Evolutionary conservation across 768 basidiomycete species (phyloP), one percentile per base, ranked within the genome.

Genomic region (Serendipita sp.): DNA sequence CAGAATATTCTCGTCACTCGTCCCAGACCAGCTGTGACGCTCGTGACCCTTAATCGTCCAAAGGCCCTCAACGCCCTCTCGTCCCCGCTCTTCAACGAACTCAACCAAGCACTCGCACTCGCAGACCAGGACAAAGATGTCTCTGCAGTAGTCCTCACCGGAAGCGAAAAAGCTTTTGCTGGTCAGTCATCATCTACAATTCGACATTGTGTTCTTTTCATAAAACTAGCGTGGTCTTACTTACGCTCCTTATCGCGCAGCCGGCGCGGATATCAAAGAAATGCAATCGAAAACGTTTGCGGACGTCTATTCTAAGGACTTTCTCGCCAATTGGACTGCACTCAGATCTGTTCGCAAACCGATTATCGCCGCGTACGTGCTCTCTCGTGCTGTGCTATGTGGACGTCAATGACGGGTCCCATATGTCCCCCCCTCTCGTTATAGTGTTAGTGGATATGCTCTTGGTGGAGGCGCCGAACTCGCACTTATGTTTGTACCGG

Each of bases 181-280:
- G 92, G 92, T 87, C 70, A 66, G 85, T 75, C 68, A 44, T 44
- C 16, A 30, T 7, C 16, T 47, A 8, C 15, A 8, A n/a, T 52
- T 18, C 23, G 23, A 23, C 23, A 58, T 28, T 32, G 62, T 15
- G 2, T 10, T 13, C 23, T 23, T 23, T 23, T 23, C 23, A 23
- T 23, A 23, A 23, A 23, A 23, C 23, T 23, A 23, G 23, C 62
- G 44, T 63, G 11, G 2, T 47, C 48, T 36, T 30, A 44, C 18
- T 16, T 16, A 38, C 23, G 41, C 10, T 3, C 34, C 56, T 48
- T 48, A 16, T 23, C 23, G 23, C 23, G 23, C 68, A 92, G 93
- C 93, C 70, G 93, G 95, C 2, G 95, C 95, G 23, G 95, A 99
- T 75, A 97, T 99, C 76, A 97, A 96, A 77, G 93, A 98, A 76